phyloP scores from a whole-genome alignment of 805 yeast species.

The Nakazawaea wyomingensis region DNA sequence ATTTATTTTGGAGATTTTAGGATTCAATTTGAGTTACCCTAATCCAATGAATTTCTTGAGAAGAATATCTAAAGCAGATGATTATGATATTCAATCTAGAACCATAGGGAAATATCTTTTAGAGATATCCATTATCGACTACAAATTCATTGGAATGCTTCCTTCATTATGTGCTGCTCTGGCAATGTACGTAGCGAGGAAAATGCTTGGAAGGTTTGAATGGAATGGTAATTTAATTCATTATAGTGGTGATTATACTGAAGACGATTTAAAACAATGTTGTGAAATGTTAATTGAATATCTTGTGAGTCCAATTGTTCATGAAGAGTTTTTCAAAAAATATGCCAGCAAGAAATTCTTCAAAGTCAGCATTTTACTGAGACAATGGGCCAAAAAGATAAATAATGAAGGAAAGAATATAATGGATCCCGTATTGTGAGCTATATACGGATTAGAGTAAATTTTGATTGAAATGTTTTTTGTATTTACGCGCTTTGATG shows the following conservation, averaged over 20 bases:
- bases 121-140: constrained; percentile 74
- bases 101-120: constrained; percentile 80
- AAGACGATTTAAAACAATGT: constrained; percentile 65
- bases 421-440: constrained; percentile 30
- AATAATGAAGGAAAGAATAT: constrained; percentile 39
- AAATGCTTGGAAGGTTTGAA: constrained; percentile 56
- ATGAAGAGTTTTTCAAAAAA: constrained; percentile 90
- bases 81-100: constrained; percentile 77
- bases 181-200: constrained; percentile 78
- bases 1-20: constrained; percentile 63
- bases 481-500: no score
- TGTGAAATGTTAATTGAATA: constrained; percentile 73
- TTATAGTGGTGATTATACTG: constrained; percentile 86
- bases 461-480: no score
- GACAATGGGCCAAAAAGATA: constrained; percentile 76
- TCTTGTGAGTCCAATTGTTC: constrained; percentile 72
- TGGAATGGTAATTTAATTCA: constrained; percentile 89
- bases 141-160: constrained; percentile 61
- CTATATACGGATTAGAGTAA: no score
- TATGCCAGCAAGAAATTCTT: constrained; percentile 85
- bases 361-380: constrained; percentile 75
- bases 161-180: constrained; percentile 85
- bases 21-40: constrained; percentile 77
- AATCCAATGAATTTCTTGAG: constrained; percentile 87
- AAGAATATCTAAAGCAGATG: constrained; percentile 86